Evolutionary conservation across 768 basidiomycete genomes (phyloP), one percentile per base, ranked within the genome.

Genomic region (Solioccasus polychromus): DNA sequence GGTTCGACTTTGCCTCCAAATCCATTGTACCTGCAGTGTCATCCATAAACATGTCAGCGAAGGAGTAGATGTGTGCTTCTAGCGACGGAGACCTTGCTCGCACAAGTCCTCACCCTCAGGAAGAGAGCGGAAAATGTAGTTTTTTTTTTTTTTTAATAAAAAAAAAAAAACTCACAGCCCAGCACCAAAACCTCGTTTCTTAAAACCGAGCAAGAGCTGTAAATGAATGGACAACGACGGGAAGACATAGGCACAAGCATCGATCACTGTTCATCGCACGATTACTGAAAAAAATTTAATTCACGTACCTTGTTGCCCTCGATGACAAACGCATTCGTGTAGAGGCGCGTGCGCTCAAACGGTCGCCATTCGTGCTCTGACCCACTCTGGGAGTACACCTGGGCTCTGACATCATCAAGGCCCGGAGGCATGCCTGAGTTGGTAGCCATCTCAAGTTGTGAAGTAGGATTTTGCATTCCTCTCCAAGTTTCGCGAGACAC

Each of bases 1-100:
- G 73, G 65, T 46, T 93, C 89, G 8, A 89, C 81, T 64, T 95
- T 95, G 9, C 92, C 92, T 15, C 89, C 90, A 53, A 92, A 94
- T 4, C 92, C 92, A 51, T 93, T 93, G 58, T 78, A 92, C 57
- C 91, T 92, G 55, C 4, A 3, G 26, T 19, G 23, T 35, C 22
- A 14, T 4, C 20, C 36, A 35, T n/a, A n/a, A 20, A 14, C 39
- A 5, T 19, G 18, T 52, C 41, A n/a, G n/a, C n/a, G n/a, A n/a
- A n/a, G n/a, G n/a, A n/a, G n/a, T n/a, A n/a, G n/a, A n/a, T n/a
- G n/a, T n/a, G n/a, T n/a, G n/a, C n/a, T n/a, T n/a, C n/a, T n/a
- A n/a, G n/a, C n/a, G n/a, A n/a, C n/a, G n/a, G n/a, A n/a, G n/a
- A n/a, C n/a, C n/a, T n/a, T n/a, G n/a, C n/a, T n/a, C n/a, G n/a